These are phyloP conservation scores for Xenoacremonium recifei DNA, from an alignment of 2,329 filamentous ascomycete species.

Conservation along the genomic window DNA sequence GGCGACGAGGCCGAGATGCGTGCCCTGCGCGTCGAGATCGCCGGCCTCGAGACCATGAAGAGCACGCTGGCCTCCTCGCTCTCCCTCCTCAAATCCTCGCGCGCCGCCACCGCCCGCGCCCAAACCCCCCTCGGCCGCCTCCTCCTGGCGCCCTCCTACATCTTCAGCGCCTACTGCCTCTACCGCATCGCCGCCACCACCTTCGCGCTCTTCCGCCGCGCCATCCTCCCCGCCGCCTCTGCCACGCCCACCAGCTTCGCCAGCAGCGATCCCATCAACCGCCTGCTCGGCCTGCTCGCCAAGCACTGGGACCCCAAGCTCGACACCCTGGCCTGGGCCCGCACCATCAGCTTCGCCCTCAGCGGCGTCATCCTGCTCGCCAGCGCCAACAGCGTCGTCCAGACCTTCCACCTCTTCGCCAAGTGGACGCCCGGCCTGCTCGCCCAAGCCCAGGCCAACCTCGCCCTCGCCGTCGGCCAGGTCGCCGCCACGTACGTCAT, in stretches of 20 bases:
- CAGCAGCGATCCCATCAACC: slow-evolving; percentile 78
- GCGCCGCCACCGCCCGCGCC: slow-evolving; percentile 63
- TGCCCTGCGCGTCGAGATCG: slow-evolving; percentile 69
- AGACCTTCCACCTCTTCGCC: slow-evolving; percentile 79
- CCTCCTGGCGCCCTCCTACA: slow-evolving; percentile 60
- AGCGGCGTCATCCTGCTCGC: slow-evolving; percentile 80
- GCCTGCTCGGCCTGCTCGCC: slow-evolving; percentile 74
- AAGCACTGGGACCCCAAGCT: slow-evolving; percentile 82
- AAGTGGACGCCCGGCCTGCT: slow-evolving; percentile 71
- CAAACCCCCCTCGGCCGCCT: slow-evolving; percentile 66
- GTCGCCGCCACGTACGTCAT: slow-evolving; percentile 85
- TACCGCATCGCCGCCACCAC: slow-evolving; percentile 77
- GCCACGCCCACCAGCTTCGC: no score
- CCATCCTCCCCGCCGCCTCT: slow-evolving; percentile 36
- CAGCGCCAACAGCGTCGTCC: slow-evolving; percentile 78
- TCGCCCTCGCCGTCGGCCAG: slow-evolving; percentile 77
- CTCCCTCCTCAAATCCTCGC: slow-evolving; percentile 59
- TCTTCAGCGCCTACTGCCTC: slow-evolving; percentile 79
- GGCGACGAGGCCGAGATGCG: slow-evolving; percentile 60
- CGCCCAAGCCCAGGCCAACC: slow-evolving; percentile 71
- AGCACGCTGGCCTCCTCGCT: slow-evolving; percentile 66
- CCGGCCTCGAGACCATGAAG: slow-evolving; percentile 78
- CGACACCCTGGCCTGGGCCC: slow-evolving; percentile 79
- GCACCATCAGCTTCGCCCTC: slow-evolving; percentile 80
- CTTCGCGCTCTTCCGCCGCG: slow-evolving; percentile 64